Percentiles rank a stretch among this genome's conserved stretches.
phyloP scores from a whole-genome alignment of 2,329 filamentous ascomycete species.

The Herpotrichia juniperi region DNA sequence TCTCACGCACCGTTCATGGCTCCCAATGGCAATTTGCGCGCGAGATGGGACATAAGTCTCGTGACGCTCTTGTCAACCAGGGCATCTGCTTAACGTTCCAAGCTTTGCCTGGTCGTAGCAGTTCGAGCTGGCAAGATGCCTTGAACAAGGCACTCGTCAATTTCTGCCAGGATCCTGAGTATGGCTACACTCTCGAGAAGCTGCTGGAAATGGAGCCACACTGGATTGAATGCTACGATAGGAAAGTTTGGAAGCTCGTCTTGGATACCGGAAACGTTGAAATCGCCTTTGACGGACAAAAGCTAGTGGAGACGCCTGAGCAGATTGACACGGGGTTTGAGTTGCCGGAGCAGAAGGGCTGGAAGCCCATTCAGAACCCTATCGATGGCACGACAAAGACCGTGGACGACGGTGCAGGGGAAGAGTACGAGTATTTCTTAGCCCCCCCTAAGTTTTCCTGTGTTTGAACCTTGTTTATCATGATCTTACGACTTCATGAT shows the following conservation, averaged over 20 bases:
- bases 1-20: background rate
- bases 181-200: background rate
- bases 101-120: background rate
- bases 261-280: constrained; percentile 13
- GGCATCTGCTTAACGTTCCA: constrained; percentile 15
- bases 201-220: constrained; percentile 15
- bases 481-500: background rate
- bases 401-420: constrained; percentile 9
- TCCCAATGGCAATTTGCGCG: constrained; percentile 12
- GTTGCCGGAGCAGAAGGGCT: background rate
- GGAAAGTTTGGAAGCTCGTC: constrained; percentile 19
- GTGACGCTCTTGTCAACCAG: constrained; percentile 10
- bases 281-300: background rate
- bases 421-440: background rate
- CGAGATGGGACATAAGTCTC: constrained; percentile 12
- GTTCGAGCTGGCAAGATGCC: constrained; percentile 8
- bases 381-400: background rate
- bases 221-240: constrained; percentile 9
- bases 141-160: constrained; percentile 13
- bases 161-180: background rate
- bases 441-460: background rate
- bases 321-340: constrained; percentile 8
- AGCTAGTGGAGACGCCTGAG: background rate
- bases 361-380: constrained; percentile 1
- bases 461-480: background rate